These are phyloP conservation scores for Combretum micranthum DNA, from an alignment of 345 rosid genomes.

Conservation along the genomic window DNA sequence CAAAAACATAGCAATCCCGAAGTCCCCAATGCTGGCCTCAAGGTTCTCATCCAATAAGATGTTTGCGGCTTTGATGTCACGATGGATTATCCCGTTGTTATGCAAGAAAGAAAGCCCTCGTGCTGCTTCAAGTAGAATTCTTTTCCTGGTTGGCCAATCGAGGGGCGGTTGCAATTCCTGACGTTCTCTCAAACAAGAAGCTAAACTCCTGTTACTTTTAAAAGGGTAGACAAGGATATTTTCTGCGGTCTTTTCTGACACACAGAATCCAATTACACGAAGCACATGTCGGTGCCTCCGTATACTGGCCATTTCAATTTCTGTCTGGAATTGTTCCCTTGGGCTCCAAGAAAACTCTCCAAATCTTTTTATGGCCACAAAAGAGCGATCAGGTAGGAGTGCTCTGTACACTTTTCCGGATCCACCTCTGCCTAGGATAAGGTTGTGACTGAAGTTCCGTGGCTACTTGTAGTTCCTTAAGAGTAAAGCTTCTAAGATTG, in stretches of 20 bases:
- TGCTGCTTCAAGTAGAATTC: constrained; percentile 5
- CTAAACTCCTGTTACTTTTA: background rate
- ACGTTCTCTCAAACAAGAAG: background rate
- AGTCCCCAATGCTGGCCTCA: constrained; percentile 2
- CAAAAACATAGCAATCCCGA: constrained; percentile 7
- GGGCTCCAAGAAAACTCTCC: background rate
- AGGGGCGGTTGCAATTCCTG: constrained; percentile 4
- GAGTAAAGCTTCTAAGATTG: background rate
- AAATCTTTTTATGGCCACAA: constrained; percentile 7
- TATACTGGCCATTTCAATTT: background rate
- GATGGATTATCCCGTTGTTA: background rate
- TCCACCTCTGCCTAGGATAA: constrained; percentile 7
- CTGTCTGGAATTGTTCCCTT: constrained; percentile 2
- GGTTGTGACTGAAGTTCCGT: background rate
- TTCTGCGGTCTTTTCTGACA: background rate
- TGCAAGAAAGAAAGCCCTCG: constrained; percentile 7
- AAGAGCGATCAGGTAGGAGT: background rate
- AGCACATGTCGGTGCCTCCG: background rate
- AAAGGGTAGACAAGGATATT: background rate
- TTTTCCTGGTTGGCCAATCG: background rate
- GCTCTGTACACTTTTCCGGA: background rate
- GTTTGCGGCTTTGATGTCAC: no score
- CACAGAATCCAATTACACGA: background rate
- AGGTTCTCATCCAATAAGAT: no score
- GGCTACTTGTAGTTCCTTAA: constrained; percentile 1